Evolutionary conservation across 371 early-diverging fungal genomes (phyloP), one percentile per base, ranked within the genome.

Genomic region (Syncephalastrum contaminatum): DNA sequence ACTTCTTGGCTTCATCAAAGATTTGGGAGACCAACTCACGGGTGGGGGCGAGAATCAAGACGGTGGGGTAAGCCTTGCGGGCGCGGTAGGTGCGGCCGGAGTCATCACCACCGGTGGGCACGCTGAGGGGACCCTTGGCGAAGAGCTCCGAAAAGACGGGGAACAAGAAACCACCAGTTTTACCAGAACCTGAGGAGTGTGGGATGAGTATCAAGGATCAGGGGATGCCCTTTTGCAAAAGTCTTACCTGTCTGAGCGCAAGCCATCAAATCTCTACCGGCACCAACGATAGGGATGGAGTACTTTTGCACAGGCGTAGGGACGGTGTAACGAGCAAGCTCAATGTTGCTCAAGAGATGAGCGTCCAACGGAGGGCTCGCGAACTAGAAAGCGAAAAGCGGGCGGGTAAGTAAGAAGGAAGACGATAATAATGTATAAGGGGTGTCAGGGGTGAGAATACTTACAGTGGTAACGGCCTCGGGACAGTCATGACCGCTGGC

Each of bases 281-380:
- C 72, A 54, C 82, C 80, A 43, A 88, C 95, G 54, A 97, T 93
- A 39, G 95, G 90, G 48, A 99, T 88, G 14, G 96, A 92, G 73
- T 92, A 83, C 70, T 89, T 88, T 73, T 95, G 96, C 27, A 99
- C 97, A 8, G 98, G 97, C 12, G 99, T 99, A 13, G 99, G 98
- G 53, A 84, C 86, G 18, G 83, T 82, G 82, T 97, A 99, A 54
- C 89, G 84, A 56, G 95, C 85, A 18, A 96, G 79, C 59, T 90
- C 89, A 65, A 98, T 93, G 83, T 98, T 99, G 70, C 85, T 85
- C 67, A 91, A 82, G 25, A 94, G 82, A 56, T 96, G 89, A 18
- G 85, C 76, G 71, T 96, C 95, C 55, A 98, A 72, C 25, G 83
- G 95, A 84, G 83, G 78, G 48, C 74, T 79, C 43, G 84, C 81